A percentile compares a stretch with the other conserved stretches of the same genome.
phyloP scores from a whole-genome alignment of 129 eudicot genomes.

The Dittrichia graveolens region DNA sequence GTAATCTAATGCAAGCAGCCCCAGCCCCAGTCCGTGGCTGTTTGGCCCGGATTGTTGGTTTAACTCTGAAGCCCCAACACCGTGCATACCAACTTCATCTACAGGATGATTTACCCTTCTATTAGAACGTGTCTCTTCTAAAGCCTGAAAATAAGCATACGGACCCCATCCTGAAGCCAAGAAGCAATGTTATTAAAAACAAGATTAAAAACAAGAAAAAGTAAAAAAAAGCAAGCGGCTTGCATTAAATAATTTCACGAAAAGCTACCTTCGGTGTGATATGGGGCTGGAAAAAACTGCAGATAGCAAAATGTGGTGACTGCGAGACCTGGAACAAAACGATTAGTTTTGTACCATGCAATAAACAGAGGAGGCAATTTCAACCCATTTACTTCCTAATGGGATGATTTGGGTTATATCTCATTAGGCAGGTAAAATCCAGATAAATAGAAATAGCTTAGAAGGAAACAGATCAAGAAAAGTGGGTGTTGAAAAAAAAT shows the following conservation, averaged over 20 bases:
- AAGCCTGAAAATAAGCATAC: conserved; percentile 74
- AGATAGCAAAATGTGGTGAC: conserved; percentile 77
- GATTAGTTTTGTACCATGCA: too few relatives aligned
- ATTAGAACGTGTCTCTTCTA: conserved; percentile 51
- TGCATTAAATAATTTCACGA: neutral
- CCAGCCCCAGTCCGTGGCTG: conserved; percentile 17
- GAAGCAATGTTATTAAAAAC: neutral
- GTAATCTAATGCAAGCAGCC: conserved; percentile 16
- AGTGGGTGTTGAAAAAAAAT: too few relatives aligned
- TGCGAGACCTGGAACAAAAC: conserved; percentile 46
- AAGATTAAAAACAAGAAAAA: too few relatives aligned
- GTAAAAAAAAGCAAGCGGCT: neutral
- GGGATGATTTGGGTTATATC: too few relatives aligned
- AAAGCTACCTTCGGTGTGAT: conserved; percentile 56
- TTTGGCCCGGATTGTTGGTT: conserved; percentile 27
- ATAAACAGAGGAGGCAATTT: too few relatives aligned
- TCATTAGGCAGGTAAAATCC: too few relatives aligned
- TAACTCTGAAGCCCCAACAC: conserved; percentile 21
- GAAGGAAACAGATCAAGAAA: too few relatives aligned
- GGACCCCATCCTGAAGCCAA: conserved; percentile 74
- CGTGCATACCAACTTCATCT: conserved; percentile 26
- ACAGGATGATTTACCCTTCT: conserved; percentile 23
- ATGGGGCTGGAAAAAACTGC: conserved; percentile 83
- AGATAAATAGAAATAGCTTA: too few relatives aligned
- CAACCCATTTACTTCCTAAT: too few relatives aligned